Evolutionary conservation across 129 eudicot species (phyloP).

Genomic region (Pseudognaphalium luteoalbum): DNA sequence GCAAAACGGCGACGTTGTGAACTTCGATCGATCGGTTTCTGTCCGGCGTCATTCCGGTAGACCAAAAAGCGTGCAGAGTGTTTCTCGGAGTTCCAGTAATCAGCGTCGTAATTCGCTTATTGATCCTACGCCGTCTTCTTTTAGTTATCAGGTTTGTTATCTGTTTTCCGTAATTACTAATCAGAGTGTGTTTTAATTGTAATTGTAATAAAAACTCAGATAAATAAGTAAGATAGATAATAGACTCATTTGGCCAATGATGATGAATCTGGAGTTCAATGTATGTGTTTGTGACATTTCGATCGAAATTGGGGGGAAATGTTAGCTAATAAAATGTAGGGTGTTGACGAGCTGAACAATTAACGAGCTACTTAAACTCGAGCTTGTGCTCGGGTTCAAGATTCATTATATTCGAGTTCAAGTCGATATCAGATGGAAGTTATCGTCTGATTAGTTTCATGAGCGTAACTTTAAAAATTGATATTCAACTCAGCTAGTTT

Average conservation of each 20-base stretch:
- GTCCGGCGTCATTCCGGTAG: constrained; percentile 24
- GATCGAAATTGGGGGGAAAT: background rate
- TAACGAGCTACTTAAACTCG: background rate
- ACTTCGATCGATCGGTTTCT: constrained; percentile 71
- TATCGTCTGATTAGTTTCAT: no score
- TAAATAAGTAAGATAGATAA: no score
- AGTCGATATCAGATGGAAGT: no score
- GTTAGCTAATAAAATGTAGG: background rate
- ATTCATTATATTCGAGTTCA: no score
- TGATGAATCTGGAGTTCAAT: constrained; percentile 14
- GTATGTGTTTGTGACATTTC: background rate
- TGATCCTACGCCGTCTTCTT: constrained; percentile 72
- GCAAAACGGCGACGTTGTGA: constrained; percentile 42
- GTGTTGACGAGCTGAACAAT: background rate
- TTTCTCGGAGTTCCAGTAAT: constrained; percentile 40
- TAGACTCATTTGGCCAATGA: background rate
- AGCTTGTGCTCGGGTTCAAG: background rate
- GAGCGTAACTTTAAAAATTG: no score
- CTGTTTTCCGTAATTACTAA: background rate
- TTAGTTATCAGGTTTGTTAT: constrained; percentile 57
- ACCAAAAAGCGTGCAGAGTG: constrained; percentile 15
- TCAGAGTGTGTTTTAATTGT: background rate
- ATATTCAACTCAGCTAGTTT: no score
- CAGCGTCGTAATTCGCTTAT: constrained; percentile 60
- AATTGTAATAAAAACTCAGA: no score